Evolutionary conservation across 2,329 filamentous ascomycete species (phyloP), one percentile per base, ranked within the genome.

Genomic region (Hymenoscyphus fraxineus): DNA sequence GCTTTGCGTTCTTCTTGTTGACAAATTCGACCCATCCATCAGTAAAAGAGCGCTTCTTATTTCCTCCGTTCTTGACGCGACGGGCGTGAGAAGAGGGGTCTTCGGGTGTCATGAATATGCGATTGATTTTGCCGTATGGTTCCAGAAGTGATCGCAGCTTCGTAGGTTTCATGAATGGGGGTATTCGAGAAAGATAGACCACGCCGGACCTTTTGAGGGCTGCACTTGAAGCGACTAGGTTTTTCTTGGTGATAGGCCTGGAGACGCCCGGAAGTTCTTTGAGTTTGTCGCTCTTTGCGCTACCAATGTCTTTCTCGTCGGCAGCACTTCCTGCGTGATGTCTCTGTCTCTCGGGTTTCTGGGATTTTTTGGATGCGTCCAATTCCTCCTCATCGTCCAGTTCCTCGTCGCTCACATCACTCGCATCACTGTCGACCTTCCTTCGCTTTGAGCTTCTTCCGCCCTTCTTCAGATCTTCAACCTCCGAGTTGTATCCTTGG

Each of bases 1-100:
- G 80, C 76, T 93, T 92, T 41, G 92, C 92, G 67, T 93, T 88
- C 68, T 83, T 83, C 77, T 95, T 95, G 67, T 83, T 82, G 41
- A 86, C 77, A 72, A 94, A 96, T 76, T 96, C 92, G 35, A 95
- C 86, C 92, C 92, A 96, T 57, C 92, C 92, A 76, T 96, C 92
- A 3, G 86, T 88, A 78, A 87, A 95, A n/a, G 85, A 85, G 65
- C 87, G 85, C 77, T 93, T 92, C 79, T 93, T 93, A 79, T 94
- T 95, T 65, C 92, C 92, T 60, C 92, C 92, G 60, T 82, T 83
- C 62, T 84, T 83, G 13, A 93, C 82, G 38, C 92, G 88, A 32
- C 86, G 83, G 7, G 85, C 80, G 70, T 91, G 89, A 6, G 84
- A 82, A 3, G 83, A 76, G 0, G 87, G 83, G 73, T 92, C 88